Evolutionary conservation across 805 yeast species (phyloP), one percentile per base, ranked within the genome.

Genomic region (Saturnispora zaruensis): DNA sequence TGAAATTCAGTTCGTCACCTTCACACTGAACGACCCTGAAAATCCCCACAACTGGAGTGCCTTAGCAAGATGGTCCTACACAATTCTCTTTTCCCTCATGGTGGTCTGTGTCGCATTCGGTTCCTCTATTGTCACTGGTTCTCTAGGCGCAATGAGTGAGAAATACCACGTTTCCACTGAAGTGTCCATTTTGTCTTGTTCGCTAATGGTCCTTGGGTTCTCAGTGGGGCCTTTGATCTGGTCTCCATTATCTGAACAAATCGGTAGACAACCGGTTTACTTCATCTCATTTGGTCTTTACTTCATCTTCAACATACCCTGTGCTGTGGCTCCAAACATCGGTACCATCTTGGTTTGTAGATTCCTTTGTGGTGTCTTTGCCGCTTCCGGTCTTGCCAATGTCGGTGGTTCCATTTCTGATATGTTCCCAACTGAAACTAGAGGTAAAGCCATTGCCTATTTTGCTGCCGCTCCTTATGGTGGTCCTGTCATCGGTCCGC

Each of bases 401-500:
- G 96, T 89, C 52, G 96, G 96, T 65, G 97, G 96, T 48, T 83
- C 95, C 36, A 78, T 89, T 54, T 91, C 93, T 45, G 97, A 89
- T 66, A 76, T 89, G 74, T 91, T 89, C 74, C 77, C 82, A n/a
- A 75, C 78, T 48, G 84, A 78, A 55, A 78, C 89, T 0, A 76
- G 96, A 70, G 96, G 96, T 57, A 76, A 81, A 60, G 96, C 96
- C 38, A 87, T 89, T 67, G 95, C 96, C 0, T 84, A 84, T 60
- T 89, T 89, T 61, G 90, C 95, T 11, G 88, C 87, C 60, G 88
- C 93, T 52, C 96, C 96, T 2, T 89, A 88, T 66, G 83, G 90
- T 55, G 96, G 96, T 46, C 96, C 96, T 1, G 95, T 87, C 36
- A 67, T 88, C 44, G 96, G 96, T 33, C 96, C 95, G 3, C 68